Conservation (phyloP, 1,139 yeast species). For the Candida sanyaensis region DNA sequence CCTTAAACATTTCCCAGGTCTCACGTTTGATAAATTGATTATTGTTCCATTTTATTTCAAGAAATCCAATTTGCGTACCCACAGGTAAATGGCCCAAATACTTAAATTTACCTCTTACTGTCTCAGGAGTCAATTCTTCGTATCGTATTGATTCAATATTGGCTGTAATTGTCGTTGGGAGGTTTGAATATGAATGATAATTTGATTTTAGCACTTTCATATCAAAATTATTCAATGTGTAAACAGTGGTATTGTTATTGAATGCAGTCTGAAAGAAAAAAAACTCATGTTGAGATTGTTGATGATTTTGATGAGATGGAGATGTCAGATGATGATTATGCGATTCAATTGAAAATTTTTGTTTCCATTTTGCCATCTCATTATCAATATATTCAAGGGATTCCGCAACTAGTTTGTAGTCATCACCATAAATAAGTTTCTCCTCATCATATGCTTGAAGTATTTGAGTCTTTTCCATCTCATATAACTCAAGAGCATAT, state of each 20-base stretch:
- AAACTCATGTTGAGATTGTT: constrained; percentile 12
- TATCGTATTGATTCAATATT: constrained; percentile 70
- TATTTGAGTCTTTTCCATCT: constrained; percentile 56
- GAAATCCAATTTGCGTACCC: constrained; percentile 80
- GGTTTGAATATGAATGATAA: constrained; percentile 58
- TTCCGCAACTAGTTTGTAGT: constrained; percentile 53
- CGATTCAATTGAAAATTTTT: background rate
- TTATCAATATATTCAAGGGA: constrained; percentile 60
- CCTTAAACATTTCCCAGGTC: constrained; percentile 55
- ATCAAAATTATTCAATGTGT: constrained; percentile 76
- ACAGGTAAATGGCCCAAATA: constrained; percentile 80
- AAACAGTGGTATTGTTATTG: constrained; percentile 58
- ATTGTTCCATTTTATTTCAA: constrained; percentile 81
- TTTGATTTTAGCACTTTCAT: constrained; percentile 67
- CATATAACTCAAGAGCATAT: constrained; percentile 55
- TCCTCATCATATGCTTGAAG: constrained; percentile 55
- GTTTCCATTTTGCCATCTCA: constrained; percentile 40
- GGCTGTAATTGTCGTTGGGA: constrained; percentile 67
- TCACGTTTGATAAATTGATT: constrained; percentile 45
- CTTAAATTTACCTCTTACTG: constrained; percentile 62
- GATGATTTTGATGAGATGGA: background rate
- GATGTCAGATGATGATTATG: background rate
- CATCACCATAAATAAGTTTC: constrained; percentile 54
- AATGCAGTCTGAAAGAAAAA: constrained; percentile 70
- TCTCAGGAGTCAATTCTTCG: constrained; percentile 57